phyloP scores from a whole-genome alignment of 352 stramenopile species.

The Phytophthora europaea region DNA sequence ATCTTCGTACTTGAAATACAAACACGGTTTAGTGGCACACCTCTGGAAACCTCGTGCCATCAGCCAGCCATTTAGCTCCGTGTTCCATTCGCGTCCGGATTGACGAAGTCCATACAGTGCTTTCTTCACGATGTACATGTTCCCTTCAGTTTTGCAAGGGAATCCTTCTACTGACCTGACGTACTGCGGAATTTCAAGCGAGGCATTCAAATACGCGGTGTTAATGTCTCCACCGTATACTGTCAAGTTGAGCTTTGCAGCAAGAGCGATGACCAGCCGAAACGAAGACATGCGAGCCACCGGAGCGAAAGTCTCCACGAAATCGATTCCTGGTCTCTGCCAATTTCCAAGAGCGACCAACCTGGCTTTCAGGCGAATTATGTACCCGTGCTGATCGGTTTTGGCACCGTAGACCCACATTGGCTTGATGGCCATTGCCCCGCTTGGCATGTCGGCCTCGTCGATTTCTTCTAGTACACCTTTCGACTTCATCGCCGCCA shows the following conservation, averaged over 20 bases:
- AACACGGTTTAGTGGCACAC: constrained; percentile 9
- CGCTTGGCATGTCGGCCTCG: not conserved
- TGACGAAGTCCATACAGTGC: constrained; percentile 17
- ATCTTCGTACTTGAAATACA: constrained; percentile 20
- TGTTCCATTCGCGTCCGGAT: constrained; percentile 16
- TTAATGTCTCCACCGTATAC: constrained; percentile 12
- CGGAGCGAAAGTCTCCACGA: not conserved
- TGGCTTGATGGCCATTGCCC: not conserved
- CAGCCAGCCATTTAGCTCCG: not conserved
- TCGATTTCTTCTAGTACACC: constrained; percentile 7
- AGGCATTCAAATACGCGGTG: constrained; percentile 13
- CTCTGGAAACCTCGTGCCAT: not conserved
- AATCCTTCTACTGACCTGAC: constrained; percentile 6
- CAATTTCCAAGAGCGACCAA: constrained; percentile 13
- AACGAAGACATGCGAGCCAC: constrained; percentile 10
- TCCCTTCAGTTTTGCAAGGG: not conserved
- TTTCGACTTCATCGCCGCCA: not conserved
- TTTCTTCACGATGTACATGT: constrained; percentile 14
- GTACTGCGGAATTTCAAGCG: not conserved
- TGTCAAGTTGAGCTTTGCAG: not conserved
- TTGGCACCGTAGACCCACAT: constrained; percentile 16
- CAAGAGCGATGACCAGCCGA: not conserved
- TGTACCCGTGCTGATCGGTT: constrained; percentile 5
- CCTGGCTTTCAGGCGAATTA: constrained; percentile 3
- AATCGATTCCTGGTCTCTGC: constrained; percentile 6